Evolutionary conservation across 2,329 filamentous ascomycete genomes (phyloP), one percentile per base, ranked within the genome.

Genomic region (Ophiostoma novo-ulmi): DNA sequence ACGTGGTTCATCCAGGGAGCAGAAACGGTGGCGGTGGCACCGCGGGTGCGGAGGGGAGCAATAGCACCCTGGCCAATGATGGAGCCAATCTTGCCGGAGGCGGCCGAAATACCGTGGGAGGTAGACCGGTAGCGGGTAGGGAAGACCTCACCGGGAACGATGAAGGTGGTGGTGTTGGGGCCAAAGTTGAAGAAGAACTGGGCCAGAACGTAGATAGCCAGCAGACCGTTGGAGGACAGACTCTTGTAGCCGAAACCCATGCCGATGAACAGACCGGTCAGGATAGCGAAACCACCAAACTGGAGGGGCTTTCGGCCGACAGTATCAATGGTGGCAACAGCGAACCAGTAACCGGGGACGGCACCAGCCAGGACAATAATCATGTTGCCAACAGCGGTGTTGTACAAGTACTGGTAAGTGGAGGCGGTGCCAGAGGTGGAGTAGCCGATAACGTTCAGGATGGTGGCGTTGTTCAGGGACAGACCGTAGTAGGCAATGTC

Each of bases 291-390:
- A 36, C 87, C 88, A 72, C 82, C 84, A 70, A 91, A 80, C 80
- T 92, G 92, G 71, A 94, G 92, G 1, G 90, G 87, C 82, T 92
- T 93, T 76, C 91, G 89, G 70, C 91, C 91, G 17, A 93, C 76
- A 1, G 85, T 91, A 79, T 94, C 91, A 71, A 93, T 75, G 36
- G 78, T 79, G 61, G 88, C 88, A 6, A 93, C 91, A 0, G 90
- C 91, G 20, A 92, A 85, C 91, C 91, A 94, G n/a, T 94, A 94
- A 17, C 91, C 91, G 0, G 91, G 91, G 17, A 94, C 91, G 67
- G 91, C 89, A 71, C 91, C 91, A 4, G 91, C 91, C 72, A 91
- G 87, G 75, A 93, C 88, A 68, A 94, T 85, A 74, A 94, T 92
- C 75, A 94, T 81, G 81, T 94, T 93, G 11, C 91, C 91, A 26